Evolutionary conservation across 352 stramenopile species (phyloP), one percentile per base, ranked within the genome.

Genomic region (Phytophthora nicotianae): DNA sequence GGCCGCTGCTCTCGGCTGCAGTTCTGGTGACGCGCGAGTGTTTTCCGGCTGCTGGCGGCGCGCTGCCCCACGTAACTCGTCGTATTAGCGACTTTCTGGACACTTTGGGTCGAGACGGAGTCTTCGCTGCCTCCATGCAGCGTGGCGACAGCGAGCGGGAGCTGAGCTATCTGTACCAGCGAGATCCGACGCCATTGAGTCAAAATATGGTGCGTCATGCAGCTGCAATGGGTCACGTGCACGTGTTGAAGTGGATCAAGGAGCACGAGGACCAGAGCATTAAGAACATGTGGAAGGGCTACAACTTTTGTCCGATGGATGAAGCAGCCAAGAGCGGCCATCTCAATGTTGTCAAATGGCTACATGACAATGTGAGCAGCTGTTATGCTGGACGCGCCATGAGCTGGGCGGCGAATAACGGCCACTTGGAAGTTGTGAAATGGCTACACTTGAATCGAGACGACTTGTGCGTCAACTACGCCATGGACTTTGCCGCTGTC

Each of bases 281-380:
- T 23, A 47, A 50, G 9, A 51, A 47, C 21, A 10, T 70, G 26
- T 70, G 62, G 62, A 37, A 20, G 19, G 62, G 56, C 62, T 70
- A 65, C 62, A 64, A 65, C 55, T 70, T 70, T 38, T 61, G 47
- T 37, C 62, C 62, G n/a, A 66, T 74, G 49, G 61, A 74, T 29
- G 53, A 58, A 6, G 65, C 65, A 11, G 60, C 65, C n/a, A 32
- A 32, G 26, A 32, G 26, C 26, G 26, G 65, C 13, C 52, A 70
- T 14, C 20, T 66, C 4, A 32, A 46, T 5, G 45, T 58, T 8
- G 33, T 74, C 7, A 20, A 57, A 19, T 74, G 65, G 65, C 52
- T 74, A 10, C 60, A 74, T 38, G 48, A 58, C 2, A 49, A 69
- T 43, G 5, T 42, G 17, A 21, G 24, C 21, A 47, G 63, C 24